phyloP scores from a whole-genome alignment of 2,329 filamentous ascomycete species.

The Cercospora sp. region DNA sequence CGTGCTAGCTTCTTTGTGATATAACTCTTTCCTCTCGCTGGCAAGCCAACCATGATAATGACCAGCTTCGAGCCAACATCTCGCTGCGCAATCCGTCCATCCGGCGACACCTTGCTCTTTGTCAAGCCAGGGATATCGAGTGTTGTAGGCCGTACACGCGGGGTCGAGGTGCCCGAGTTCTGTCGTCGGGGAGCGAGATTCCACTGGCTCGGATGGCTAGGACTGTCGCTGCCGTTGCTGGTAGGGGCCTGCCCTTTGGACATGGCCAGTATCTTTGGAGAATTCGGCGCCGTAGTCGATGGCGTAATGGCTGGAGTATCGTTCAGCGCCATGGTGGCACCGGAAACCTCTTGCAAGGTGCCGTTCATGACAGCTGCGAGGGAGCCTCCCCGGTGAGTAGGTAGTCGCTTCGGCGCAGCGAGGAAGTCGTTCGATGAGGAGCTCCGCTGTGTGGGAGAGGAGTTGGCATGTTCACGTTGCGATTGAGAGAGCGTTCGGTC shows the following conservation, averaged over 20 bases:
- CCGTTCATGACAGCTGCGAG: conserved; percentile 34
- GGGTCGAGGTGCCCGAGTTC: conserved; percentile 75
- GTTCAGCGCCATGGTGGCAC: conserved; percentile 49
- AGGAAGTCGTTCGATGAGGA: conserved; percentile 10
- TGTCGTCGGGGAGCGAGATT: conserved; percentile 61
- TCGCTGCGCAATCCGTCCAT: conserved; percentile 87
- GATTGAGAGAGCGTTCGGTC: conserved; percentile 32
- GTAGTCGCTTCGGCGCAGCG: conserved; percentile 14
- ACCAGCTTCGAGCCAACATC: conserved; percentile 96
- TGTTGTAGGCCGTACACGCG: conserved; percentile 84
- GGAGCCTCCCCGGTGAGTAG: conserved; percentile 22
- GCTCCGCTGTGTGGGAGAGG: conserved; percentile 9
- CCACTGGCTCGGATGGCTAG: conserved; percentile 47
- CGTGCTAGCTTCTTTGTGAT: conserved; percentile 97
- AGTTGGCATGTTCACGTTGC: conserved; percentile 6
- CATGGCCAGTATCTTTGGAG: conserved; percentile 34
- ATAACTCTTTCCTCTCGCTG: conserved; percentile 94
- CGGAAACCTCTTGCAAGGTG: conserved; percentile 27
- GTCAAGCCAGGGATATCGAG: conserved; percentile 97
- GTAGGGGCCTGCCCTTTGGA: conserved; percentile 26
- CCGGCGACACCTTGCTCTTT: conserved; percentile 89
- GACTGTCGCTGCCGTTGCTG: conserved; percentile 22
- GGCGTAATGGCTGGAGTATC: conserved; percentile 56
- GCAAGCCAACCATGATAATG: conserved; percentile 96
- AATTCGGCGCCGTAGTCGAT: conserved; percentile 59